Evolutionary conservation across 2,329 filamentous ascomycete genomes (phyloP).

Genomic region (Claviceps humidiphila): DNA sequence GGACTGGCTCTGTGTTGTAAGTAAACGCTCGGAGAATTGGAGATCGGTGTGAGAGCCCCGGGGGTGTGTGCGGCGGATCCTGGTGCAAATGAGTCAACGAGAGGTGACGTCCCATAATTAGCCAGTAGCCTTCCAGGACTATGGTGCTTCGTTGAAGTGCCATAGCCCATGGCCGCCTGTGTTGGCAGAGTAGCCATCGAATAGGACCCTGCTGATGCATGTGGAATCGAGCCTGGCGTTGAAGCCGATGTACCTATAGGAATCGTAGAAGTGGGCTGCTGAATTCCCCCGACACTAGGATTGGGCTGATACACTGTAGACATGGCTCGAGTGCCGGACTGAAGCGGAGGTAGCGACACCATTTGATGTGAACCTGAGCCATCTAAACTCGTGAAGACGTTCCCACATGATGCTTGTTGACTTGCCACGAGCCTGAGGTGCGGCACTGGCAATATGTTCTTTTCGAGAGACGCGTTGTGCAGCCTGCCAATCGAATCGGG

Average conservation of each 20-base stretch:
- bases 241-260: constrained; percentile 14
- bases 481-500: constrained; percentile 10
- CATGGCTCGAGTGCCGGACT: constrained; percentile 56
- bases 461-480: constrained; percentile 11
- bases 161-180: constrained; percentile 26
- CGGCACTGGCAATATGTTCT: constrained; percentile 49
- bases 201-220: constrained; percentile 9
- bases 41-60: constrained; percentile 45
- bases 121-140: constrained; percentile 34
- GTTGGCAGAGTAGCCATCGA: constrained; percentile 8
- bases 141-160: constrained; percentile 39
- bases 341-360: constrained; percentile 50
- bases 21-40: constrained; percentile 78
- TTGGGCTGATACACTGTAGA: constrained; percentile 56
- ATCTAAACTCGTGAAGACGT: constrained; percentile 29
- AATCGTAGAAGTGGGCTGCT: constrained; percentile 22
- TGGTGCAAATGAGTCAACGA: constrained; percentile 48
- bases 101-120: constrained; percentile 47
- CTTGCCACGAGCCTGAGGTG: constrained; percentile 54
- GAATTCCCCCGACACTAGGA: constrained; percentile 22
- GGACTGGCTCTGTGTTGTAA: constrained; percentile 81
- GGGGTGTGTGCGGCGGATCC: constrained; percentile 44
- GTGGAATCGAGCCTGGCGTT: constrained; percentile 9
- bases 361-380: constrained; percentile 15
- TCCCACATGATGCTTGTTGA: constrained; percentile 22